Conservation (phyloP, 2,329 filamentous ascomycete species). For the Lachnellula hyalina region DNA sequence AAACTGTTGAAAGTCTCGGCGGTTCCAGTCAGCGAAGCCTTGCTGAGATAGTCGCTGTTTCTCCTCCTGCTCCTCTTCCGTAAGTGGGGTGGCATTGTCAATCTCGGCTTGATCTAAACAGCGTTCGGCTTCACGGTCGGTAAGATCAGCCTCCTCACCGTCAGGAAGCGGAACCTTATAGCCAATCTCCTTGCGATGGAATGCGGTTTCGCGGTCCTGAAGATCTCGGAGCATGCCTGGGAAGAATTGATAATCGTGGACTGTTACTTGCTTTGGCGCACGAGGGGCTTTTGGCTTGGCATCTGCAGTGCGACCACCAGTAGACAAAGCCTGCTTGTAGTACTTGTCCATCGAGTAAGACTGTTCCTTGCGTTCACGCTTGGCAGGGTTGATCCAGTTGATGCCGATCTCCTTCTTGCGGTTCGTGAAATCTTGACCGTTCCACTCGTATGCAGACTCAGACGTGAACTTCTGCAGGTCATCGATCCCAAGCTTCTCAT, state of each 20-base stretch:
- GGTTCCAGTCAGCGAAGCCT: conserved; percentile 93
- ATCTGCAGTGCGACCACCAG: conserved; percentile 71
- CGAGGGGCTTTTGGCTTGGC: conserved; percentile 93
- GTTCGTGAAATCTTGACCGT: conserved; percentile 90
- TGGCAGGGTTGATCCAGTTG: conserved; percentile 96
- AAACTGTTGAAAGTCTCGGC: conserved; percentile 96
- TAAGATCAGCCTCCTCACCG: conserved; percentile 79
- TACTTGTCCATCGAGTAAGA: conserved; percentile 99
- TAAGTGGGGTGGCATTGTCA: conserved; percentile 82
- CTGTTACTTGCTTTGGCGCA: conserved; percentile 83
- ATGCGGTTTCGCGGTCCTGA: conserved; percentile 94
- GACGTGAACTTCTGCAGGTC: conserved; percentile 97
- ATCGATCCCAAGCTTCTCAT: conserved; percentile 94
- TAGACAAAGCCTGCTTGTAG: conserved; percentile 84
- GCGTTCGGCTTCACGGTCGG: conserved; percentile 81
- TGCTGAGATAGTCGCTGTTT: conserved; percentile 77
- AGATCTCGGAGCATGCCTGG: conserved; percentile 76
- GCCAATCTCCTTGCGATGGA: conserved; percentile 90
- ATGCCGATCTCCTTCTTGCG: conserved; percentile 89
- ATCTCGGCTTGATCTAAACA: conserved; percentile 87
- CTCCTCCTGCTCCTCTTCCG: conserved; percentile 81
- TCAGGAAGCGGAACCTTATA: conserved; percentile 91
- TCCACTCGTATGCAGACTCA: conserved; percentile 98
- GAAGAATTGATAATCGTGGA: conserved; percentile 98
- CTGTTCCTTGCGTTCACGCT: conserved; percentile 97